Evolutionary conservation across 768 basidiomycete species (phyloP).

Genomic region (Termitomyces sp.): DNA sequence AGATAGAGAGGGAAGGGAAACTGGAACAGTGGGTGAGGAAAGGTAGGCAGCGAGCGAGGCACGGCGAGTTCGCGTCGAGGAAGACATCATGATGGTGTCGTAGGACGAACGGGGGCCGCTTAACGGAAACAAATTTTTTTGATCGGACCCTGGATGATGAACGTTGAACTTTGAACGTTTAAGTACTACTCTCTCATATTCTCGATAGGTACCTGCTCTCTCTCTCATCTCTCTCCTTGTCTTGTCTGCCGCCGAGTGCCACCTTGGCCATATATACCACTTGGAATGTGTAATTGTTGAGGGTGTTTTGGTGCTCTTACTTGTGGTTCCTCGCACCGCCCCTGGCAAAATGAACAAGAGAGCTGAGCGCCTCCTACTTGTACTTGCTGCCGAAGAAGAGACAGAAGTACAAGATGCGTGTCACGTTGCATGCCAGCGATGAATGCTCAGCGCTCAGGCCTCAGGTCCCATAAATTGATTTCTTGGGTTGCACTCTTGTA

Average conservation of each 20-base stretch:
- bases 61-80: constrained; percentile 16
- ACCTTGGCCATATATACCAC: too few relatives aligned
- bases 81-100: background rate
- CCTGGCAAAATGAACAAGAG: background rate
- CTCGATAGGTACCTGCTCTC: too few relatives aligned
- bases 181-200: too few relatives aligned
- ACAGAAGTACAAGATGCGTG: background rate
- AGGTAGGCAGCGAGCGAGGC: constrained; percentile 6
- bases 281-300: too few relatives aligned
- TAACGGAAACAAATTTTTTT: background rate
- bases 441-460: constrained; percentile 1
- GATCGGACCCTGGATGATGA: background rate
- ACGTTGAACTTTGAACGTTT: too few relatives aligned
- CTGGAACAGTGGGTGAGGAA: background rate
- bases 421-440: constrained; percentile 17
- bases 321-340: background rate
- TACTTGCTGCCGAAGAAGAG: background rate
- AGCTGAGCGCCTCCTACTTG: background rate
- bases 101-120: too few relatives aligned
- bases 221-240: too few relatives aligned
- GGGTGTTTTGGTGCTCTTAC: too few relatives aligned
- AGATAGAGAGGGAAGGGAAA: constrained; percentile 9
- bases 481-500: constrained; percentile 58
- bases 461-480: constrained; percentile 58
- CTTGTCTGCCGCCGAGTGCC: too few relatives aligned